Conservation (phyloP, 2,329 filamentous ascomycete species). For the Reticulascus tulasneorum region DNA sequence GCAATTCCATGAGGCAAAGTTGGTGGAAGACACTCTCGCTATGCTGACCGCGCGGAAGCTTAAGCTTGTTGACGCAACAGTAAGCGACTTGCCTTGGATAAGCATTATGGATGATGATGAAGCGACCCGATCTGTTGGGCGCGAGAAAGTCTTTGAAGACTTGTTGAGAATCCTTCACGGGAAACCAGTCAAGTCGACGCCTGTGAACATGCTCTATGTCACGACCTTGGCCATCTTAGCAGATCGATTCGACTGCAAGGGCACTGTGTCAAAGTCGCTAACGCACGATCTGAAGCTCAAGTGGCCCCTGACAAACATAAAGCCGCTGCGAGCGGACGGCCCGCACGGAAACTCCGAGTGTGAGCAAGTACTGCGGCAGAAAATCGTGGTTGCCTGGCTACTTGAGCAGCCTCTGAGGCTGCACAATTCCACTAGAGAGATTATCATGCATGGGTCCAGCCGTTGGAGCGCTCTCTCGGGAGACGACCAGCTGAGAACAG, state of each 20-base stretch:
- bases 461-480: slow-evolving; percentile 47
- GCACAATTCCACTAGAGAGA: slow-evolving; percentile 57
- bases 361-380: slow-evolving; percentile 67
- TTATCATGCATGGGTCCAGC: slow-evolving; percentile 62
- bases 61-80: slow-evolving; percentile 43
- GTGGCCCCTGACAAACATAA: slow-evolving; percentile 45
- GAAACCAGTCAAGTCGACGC: slow-evolving; percentile 31
- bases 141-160: slow-evolving; percentile 62
- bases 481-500: slow-evolving; percentile 22
- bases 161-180: slow-evolving; percentile 65
- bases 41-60: slow-evolving; percentile 43
- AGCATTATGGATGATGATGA: slow-evolving; percentile 65
- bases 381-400: slow-evolving; percentile 62
- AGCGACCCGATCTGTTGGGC: slow-evolving; percentile 56
- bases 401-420: slow-evolving; percentile 60
- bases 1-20: slow-evolving; percentile 59
- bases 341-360: slow-evolving; percentile 34
- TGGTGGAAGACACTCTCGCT: slow-evolving; percentile 48
- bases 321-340: slow-evolving; percentile 31
- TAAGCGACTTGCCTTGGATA: slow-evolving; percentile 57
- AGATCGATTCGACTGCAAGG: slow-evolving; percentile 67
- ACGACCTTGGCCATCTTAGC: slow-evolving; percentile 67
- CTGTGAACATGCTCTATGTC: slow-evolving; percentile 55
- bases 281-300: slow-evolving; percentile 46
- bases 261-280: slow-evolving; percentile 50